Conservation (phyloP, 768 basidiomycete genomes). For the Phylloporus arenicola region DNA sequence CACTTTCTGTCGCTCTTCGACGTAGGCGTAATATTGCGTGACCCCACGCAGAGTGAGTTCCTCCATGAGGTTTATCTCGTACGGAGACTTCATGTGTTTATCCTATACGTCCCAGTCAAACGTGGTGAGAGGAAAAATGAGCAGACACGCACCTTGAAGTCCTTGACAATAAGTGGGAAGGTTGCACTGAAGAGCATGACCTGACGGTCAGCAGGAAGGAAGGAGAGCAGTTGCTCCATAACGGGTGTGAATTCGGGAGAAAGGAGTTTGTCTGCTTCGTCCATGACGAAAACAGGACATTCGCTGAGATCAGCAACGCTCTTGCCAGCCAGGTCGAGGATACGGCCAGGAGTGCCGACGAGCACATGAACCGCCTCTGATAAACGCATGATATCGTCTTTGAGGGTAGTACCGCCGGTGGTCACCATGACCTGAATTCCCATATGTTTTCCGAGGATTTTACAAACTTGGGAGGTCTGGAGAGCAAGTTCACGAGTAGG, state of each 20-base stretch:
- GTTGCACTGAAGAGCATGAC: constrained; percentile 99
- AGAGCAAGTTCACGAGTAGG: constrained; percentile 98
- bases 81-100: constrained; percentile 92
- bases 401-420: constrained; percentile 95
- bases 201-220: constrained; percentile 80
- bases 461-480: constrained; percentile 98
- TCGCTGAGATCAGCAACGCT: constrained; percentile 88
- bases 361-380: constrained; percentile 90
- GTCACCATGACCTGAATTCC: constrained; percentile 97
- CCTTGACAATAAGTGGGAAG: constrained; percentile 98
- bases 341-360: constrained; percentile 94
- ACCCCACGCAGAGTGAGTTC: constrained; percentile 98
- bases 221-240: constrained; percentile 90
- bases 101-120: constrained; percentile 46
- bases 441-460: constrained; percentile 95
- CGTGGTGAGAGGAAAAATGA: not conserved
- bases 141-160: constrained; percentile 73
- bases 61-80: constrained; percentile 99
- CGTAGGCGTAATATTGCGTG: constrained; percentile 98
- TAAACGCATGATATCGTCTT: constrained; percentile 94
- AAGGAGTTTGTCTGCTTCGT: constrained; percentile 97
- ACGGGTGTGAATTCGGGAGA: constrained; percentile 97
- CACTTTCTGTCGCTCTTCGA: constrained; percentile 98
- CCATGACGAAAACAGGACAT: constrained; percentile 98
- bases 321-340: constrained; percentile 92